Base-by-base conservation (phyloP, 257 asterid species). In the Nicotiana benthamiana region DNA sequence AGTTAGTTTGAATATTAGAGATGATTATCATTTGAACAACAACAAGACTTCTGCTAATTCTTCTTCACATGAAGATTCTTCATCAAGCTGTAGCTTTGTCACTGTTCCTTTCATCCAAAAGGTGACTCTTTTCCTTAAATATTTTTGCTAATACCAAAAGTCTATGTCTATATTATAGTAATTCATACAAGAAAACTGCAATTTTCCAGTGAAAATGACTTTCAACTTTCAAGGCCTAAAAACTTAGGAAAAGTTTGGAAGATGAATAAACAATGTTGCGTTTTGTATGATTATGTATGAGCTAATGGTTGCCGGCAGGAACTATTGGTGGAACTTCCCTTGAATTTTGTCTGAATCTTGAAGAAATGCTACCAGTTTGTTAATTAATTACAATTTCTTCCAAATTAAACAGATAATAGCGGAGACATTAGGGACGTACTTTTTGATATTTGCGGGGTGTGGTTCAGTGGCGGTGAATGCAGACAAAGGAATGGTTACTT, bases 391-490 rank as follows among this genome's bases (percentile, higher is more conserved):
- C n/a, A 36, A 36, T 40, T 40, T 40, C 48, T 40, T 40, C 11
- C 11, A 2, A 40, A 40, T 7, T 13, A 65, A 5, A 85, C 86
- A 93, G 98, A 67, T 94, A 54, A 88, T 94, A 77, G 98, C 97
- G 6, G 98, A 94, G 92, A 74, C 87, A 0, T 56, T 93, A 63
- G 98, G 97, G 4, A 94, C 98, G 0, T 92, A 89, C 65, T 92
- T 93, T 82, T 54, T 94, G 89, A 89, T 94, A 84, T 94, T 94
- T 13, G 95, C 94, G 0, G 98, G 98, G 0, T 91, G 93, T 30
- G 93, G 91, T 4, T 81, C 97, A 64, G 91, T 90, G 80, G 92
- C 87, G 82, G 97, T 94, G 82, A 90, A 94, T 87, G 80, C 86
- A 74, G 95, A 89, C 83, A 87, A 79, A 32, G 91, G 84, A 65